Evolutionary conservation across 352 stramenopile genomes (phyloP).

Genomic region (Phytopythium litorale): DNA sequence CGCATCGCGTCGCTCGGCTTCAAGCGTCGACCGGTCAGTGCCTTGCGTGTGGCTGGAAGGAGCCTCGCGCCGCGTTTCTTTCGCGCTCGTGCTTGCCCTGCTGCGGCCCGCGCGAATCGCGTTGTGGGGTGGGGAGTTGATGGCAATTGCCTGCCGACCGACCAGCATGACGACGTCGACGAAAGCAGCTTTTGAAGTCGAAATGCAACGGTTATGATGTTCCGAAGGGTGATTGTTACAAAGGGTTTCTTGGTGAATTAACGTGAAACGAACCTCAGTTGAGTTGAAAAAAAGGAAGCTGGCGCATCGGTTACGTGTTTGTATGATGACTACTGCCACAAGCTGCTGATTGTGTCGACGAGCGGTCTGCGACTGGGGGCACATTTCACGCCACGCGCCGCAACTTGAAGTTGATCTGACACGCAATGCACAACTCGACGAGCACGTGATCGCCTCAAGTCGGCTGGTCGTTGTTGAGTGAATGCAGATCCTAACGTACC

Average conservation of each 20-base stretch:
- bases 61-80: background rate
- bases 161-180: background rate
- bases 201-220: background rate
- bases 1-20: constrained; percentile 10
- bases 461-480: background rate
- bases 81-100: background rate
- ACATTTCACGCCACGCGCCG: background rate
- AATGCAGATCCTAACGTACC: background rate
- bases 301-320: background rate
- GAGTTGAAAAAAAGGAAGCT: background rate
- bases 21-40: background rate
- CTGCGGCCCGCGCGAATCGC: background rate
- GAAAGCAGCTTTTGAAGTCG: too few species aligned
- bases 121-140: background rate
- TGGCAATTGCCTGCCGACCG: too few species aligned
- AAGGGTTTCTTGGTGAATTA: too few species aligned
- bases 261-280: too few species aligned
- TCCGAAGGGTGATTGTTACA: background rate
- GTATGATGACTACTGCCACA: background rate
- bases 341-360: background rate
- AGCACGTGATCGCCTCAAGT: too few species aligned
- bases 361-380: too few species aligned
- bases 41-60: too few species aligned
- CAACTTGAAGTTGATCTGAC: constrained; percentile 1
- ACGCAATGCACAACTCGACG: background rate